These are phyloP conservation scores for Nemophila menziesii DNA, from an alignment of 257 asterid genomes.

Conservation along the genomic window DNA sequence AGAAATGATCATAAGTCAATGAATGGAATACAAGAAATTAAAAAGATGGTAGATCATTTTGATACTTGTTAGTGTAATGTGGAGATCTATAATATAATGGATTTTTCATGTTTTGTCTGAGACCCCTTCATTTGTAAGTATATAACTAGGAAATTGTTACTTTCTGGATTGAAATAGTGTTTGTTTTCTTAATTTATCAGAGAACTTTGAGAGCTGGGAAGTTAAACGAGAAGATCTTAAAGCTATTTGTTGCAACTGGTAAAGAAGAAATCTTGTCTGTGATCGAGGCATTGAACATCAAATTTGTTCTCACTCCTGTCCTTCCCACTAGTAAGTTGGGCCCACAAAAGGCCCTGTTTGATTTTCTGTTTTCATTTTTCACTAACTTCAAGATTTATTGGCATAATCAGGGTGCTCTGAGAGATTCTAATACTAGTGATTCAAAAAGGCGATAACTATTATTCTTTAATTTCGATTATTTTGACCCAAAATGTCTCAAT, in stretches of 20 bases:
- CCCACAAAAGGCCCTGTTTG: no score
- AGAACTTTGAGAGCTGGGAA: constrained; percentile 85
- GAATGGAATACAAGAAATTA: no score
- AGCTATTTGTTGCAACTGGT: constrained; percentile 72
- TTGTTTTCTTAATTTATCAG: constrained; percentile 29
- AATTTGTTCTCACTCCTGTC: constrained; percentile 36
- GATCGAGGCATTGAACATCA: constrained; percentile 59
- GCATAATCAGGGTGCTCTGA: constrained; percentile 89
- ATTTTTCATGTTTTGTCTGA: no score
- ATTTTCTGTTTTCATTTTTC: no score
- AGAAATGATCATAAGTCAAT: no score
- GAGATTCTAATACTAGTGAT: constrained; percentile 32
- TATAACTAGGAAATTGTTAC: no score
- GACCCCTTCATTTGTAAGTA: no score
- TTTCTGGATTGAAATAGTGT: background rate
- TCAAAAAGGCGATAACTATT: constrained; percentile 1
- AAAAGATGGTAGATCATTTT: no score
- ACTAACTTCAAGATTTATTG: constrained; percentile 15
- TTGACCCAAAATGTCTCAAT: constrained; percentile 34
- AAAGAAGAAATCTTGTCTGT: constrained; percentile 71
- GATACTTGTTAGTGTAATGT: no score
- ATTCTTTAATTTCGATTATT: background rate
- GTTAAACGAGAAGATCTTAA: constrained; percentile 78
- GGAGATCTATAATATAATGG: no score
- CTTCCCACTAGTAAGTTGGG: constrained; percentile 39